Evolutionary conservation across 2,329 filamentous ascomycete genomes (phyloP).

Genomic region (Achaetomium macrosporum): DNA sequence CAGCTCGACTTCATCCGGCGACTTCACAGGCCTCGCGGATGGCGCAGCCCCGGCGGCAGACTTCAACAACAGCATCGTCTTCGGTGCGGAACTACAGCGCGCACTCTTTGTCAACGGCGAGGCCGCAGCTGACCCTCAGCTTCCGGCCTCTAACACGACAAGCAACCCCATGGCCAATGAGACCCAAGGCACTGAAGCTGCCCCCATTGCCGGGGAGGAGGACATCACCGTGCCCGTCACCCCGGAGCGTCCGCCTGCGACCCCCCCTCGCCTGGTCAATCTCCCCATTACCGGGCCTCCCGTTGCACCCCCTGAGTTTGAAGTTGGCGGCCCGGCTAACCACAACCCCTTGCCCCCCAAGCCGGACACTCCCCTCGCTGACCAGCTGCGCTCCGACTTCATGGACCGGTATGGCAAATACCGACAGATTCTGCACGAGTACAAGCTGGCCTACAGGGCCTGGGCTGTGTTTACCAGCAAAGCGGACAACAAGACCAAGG

Average conservation of each 20-base stretch:
- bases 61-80: neutral
- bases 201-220: neutral
- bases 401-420: neutral
- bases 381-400: slow-evolving; percentile 9
- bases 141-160: neutral
- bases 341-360: slow-evolving; percentile 1
- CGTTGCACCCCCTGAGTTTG: neutral
- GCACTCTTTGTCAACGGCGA: slow-evolving; percentile 10
- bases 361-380: slow-evolving; percentile 10
- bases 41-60: neutral
- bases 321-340: neutral
- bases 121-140: neutral
- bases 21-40: neutral
- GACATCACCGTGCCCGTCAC: neutral
- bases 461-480: neutral
- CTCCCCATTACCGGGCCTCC: neutral
- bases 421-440: neutral
- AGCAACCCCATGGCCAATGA: too few species aligned
- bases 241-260: neutral
- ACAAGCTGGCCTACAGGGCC: slow-evolving; percentile 1
- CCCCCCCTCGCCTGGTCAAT: slow-evolving; percentile 1
- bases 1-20: neutral
- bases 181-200: neutral
- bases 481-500: neutral
- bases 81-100: slow-evolving; percentile 7